A percentile compares a stretch with the other conserved stretches of the same genome.
phyloP scores from a whole-genome alignment of 169 alveolate species.

The Plasmodium gonderi region DNA sequence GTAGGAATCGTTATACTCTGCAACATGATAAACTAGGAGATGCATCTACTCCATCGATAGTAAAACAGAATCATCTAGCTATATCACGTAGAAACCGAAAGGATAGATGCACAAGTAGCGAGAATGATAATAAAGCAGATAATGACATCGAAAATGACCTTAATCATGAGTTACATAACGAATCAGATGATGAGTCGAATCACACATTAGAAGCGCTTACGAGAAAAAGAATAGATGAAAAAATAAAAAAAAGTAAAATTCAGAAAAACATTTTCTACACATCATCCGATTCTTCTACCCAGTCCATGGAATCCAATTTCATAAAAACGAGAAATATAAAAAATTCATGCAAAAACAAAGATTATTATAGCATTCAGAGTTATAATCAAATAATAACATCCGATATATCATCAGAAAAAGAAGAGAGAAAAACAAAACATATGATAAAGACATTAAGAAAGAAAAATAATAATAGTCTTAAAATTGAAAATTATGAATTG shows the following conservation, averaged over 20 bases:
- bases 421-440: neutral
- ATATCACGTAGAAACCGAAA: neutral
- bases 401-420: neutral
- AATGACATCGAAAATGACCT: neutral
- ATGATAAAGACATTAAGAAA: neutral
- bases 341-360: neutral
- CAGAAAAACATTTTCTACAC: neutral
- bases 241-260: neutral
- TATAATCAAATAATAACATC: neutral
- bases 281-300: slow-evolving; percentile 4
- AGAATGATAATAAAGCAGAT: neutral
- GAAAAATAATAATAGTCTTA: neutral
- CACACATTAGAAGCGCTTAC: neutral
- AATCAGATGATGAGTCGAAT: neutral
- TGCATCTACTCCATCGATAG: neutral
- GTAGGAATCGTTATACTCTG: neutral
- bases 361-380: neutral
- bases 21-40: neutral
- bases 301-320: neutral
- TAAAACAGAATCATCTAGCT: neutral
- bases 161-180: too few relatives aligned
- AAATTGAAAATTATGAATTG: slow-evolving; percentile 27
- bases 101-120: neutral
- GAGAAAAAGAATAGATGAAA: neutral
- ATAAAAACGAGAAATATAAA: neutral